Conservation (phyloP, 2,329 filamentous ascomycete genomes). For the Cladosporium oxysporum region DNA sequence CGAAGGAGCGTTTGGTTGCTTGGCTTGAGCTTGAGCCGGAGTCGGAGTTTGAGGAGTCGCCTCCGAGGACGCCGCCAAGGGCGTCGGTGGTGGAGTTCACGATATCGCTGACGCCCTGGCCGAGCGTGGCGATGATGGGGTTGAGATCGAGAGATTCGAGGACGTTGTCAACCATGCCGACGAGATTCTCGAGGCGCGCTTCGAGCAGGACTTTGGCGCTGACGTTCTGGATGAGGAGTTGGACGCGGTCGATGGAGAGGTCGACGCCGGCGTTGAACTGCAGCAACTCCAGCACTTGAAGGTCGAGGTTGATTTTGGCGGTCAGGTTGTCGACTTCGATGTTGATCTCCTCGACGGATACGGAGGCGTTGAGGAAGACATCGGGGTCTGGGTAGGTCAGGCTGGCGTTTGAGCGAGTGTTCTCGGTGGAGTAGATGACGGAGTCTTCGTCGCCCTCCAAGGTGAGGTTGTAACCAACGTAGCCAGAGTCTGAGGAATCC, state of each 20-base stretch:
- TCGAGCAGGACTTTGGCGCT: constrained; percentile 61
- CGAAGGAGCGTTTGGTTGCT: constrained; percentile 43
- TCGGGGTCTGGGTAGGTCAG: constrained; percentile 51
- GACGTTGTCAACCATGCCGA: constrained; percentile 61
- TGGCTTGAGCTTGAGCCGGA: constrained; percentile 32
- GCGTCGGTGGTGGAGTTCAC: constrained; percentile 24
- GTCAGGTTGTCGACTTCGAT: constrained; percentile 62
- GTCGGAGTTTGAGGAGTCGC: background rate
- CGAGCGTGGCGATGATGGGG: constrained; percentile 59
- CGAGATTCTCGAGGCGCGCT: constrained; percentile 61
- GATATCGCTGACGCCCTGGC: constrained; percentile 33
- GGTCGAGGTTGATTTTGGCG: constrained; percentile 50
- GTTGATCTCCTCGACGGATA: constrained; percentile 60
- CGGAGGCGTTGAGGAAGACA: constrained; percentile 61
- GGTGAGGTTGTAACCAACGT: constrained; percentile 35
- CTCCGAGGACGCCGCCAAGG: constrained; percentile 9
- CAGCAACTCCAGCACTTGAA: constrained; percentile 58
- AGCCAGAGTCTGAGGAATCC: constrained; percentile 19
- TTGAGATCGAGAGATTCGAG: constrained; percentile 62
- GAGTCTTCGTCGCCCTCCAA: constrained; percentile 37
- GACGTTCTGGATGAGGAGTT: constrained; percentile 59
- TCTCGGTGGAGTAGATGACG: constrained; percentile 50
- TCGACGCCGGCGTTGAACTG: constrained; percentile 64
- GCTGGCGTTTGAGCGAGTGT: constrained; percentile 39
- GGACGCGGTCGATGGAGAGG: constrained; percentile 58